Base-by-base conservation (phyloP, 1,139 yeast genomes). In the Lodderomyces pseudojiufengensis region DNA sequence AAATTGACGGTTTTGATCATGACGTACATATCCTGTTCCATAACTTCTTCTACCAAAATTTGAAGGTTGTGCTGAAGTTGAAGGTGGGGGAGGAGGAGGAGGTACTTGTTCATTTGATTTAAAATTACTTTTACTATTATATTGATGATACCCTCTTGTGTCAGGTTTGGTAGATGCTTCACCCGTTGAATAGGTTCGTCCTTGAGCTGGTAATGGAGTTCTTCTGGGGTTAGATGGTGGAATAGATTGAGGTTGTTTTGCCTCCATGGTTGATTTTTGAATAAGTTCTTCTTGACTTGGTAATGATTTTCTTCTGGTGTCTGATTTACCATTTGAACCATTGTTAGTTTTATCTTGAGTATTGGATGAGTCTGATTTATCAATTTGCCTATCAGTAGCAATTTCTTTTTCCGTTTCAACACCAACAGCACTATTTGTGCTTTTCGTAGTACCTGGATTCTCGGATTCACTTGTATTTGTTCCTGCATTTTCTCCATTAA, bases 151-250 rank as follows among this genome's bases (percentile, higher is more conserved):
- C 6, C 8, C n/a, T 26, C 18, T 26, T 15, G 9, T 5, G 7
- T 18, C 9, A 25, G 5, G 12, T 12, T 9, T 14, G 27, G 8
- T n/a, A n/a, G 29, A 5, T 7, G 10, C 9, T 15, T 27, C 29
- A 15, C n/a, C 20, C 10, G 13, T 20, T 12, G 24, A 5, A 14
- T 18, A 21, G 10, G 26, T 11, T 11, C 14, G 15, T 23, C 34
- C 31, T 31, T 49, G 54, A n/a, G 54, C 52, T 4, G 50, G 44
- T 16, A 49, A 36, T 9, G 52, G 49, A 9, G 37, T 28, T 26
- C 48, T 20, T 23, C 30, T 32, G 10, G 9, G 18, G 3, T 18
- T n/a, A 5, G 14, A 4, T 4, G 9, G 9, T 9, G 15, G 12
- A 12, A n/a, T 27, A 10, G 21, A 5, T 14, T 27, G 21, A 13